phyloP scores from a whole-genome alignment of 345 rosid species.

The Salix arbutifolia region DNA sequence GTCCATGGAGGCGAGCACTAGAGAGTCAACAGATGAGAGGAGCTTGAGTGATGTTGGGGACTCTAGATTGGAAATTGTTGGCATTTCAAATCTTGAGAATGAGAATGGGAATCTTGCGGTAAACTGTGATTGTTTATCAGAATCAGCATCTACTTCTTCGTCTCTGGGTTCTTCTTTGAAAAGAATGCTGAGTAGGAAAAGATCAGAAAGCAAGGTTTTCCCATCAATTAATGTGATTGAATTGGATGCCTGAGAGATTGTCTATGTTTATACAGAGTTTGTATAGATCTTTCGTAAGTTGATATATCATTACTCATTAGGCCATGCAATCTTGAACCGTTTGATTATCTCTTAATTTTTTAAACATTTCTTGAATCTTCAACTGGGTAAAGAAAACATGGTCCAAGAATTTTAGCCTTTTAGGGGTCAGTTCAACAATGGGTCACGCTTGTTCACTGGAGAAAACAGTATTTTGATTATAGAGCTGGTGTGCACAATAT shows the following conservation, averaged over 20 bases:
- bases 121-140: conserved; percentile 8
- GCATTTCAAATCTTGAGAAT: conserved; percentile 15
- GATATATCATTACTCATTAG: neutral
- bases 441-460: neutral
- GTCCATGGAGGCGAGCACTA: conserved; percentile 11
- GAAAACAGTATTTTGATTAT: neutral
- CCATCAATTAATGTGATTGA: conserved; percentile 19
- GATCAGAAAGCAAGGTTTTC: conserved; percentile 52
- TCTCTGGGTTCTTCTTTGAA: conserved; percentile 37
- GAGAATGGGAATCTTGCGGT: conserved; percentile 10
- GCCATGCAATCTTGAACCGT: neutral
- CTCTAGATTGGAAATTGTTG: conserved; percentile 29
- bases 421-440: neutral
- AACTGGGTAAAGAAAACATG: neutral
- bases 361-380: neutral
- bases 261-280: neutral
- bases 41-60: conserved; percentile 13
- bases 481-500: neutral
- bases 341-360: neutral
- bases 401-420: neutral
- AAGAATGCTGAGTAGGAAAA: conserved; percentile 65
- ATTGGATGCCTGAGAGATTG: conserved; percentile 15
- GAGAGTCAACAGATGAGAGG: conserved; percentile 20
- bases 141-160: conserved; percentile 24
- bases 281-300: neutral